Percentiles rank a stretch among this genome's conserved stretches.
Evolutionary conservation across 73 alveolate species (phyloP).

Genomic region (Paramecium tetraurelia): DNA sequence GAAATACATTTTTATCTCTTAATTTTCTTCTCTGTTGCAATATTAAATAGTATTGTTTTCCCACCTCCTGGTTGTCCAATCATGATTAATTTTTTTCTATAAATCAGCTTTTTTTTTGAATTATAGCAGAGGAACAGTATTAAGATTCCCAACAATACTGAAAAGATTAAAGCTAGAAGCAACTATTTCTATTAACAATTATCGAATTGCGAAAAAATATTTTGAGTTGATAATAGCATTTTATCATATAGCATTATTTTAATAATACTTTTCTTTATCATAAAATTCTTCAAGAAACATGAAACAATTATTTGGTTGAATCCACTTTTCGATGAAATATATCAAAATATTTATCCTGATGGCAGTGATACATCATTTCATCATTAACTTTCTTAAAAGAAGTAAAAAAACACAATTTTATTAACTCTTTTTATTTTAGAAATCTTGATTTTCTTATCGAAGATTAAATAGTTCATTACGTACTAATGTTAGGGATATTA

Average conservation of each 20-base stretch:
- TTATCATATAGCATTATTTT: neutral
- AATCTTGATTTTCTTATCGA: too few relatives aligned
- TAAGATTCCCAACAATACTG: neutral
- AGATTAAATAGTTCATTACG: too few relatives aligned
- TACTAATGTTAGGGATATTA: too few relatives aligned
- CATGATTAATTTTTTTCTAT: neutral
- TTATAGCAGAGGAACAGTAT: neutral
- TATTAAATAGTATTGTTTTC: neutral
- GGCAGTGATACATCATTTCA: neutral
- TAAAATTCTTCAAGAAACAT: too few relatives aligned
- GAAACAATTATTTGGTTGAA: too few relatives aligned
- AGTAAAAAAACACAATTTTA: too few relatives aligned
- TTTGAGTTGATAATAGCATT: neutral
- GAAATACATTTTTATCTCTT: neutral
- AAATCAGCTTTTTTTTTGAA: neutral
- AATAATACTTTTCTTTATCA: too few relatives aligned
- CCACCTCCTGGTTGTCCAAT: neutral
- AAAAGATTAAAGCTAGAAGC: neutral
- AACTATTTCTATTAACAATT: neutral
- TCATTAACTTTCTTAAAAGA: too few relatives aligned
- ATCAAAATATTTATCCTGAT: too few relatives aligned
- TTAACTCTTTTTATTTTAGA: too few relatives aligned
- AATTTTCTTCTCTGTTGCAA: neutral
- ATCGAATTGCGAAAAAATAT: neutral
- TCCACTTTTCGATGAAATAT: too few relatives aligned